These are phyloP conservation scores for Russula dissimulans DNA, from an alignment of 768 basidiomycete species.

Conservation along the genomic window DNA sequence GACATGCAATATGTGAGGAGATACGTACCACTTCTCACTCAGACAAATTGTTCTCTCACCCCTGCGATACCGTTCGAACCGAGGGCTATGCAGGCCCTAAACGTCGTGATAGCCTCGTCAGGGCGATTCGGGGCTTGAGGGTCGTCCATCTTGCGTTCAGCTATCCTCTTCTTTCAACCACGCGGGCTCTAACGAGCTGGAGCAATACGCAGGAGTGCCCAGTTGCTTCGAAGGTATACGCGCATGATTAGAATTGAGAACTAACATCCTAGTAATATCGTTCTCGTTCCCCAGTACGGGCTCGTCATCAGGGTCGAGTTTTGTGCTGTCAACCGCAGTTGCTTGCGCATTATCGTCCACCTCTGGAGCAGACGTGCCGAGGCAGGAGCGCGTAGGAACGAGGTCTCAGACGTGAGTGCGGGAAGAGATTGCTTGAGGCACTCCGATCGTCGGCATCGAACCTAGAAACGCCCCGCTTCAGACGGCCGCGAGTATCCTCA, in stretches of 20 bases:
- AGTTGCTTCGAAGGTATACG: not conserved
- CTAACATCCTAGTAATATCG: constrained; percentile 64
- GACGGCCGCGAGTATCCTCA: no score
- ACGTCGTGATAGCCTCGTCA: constrained; percentile 86
- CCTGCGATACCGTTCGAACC: constrained; percentile 84
- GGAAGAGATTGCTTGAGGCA: no score
- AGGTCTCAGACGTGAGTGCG: no score
- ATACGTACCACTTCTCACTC: constrained; percentile 73
- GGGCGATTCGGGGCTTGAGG: constrained; percentile 69
- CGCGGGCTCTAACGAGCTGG: constrained; percentile 64
- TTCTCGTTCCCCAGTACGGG: constrained; percentile 51
- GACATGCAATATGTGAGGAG: not conserved
- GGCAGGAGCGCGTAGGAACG: no score
- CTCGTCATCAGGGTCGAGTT: constrained; percentile 27
- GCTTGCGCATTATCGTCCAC: constrained; percentile 25
- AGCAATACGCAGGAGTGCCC: not conserved
- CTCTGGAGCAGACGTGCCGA: no score
- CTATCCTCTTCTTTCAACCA: constrained; percentile 60
- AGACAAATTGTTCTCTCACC: constrained; percentile 79
- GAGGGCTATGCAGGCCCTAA: constrained; percentile 83
- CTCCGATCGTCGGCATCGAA: no score
- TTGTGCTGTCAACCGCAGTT: constrained; percentile 30
- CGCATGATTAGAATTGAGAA: not conserved
- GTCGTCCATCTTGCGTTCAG: constrained; percentile 82
- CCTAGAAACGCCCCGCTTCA: no score